Percentiles rank a stretch among this genome's conserved stretches.
phyloP scores from a whole-genome alignment of 495 filamentous ascomycete species.

The Neurospora sp. region DNA sequence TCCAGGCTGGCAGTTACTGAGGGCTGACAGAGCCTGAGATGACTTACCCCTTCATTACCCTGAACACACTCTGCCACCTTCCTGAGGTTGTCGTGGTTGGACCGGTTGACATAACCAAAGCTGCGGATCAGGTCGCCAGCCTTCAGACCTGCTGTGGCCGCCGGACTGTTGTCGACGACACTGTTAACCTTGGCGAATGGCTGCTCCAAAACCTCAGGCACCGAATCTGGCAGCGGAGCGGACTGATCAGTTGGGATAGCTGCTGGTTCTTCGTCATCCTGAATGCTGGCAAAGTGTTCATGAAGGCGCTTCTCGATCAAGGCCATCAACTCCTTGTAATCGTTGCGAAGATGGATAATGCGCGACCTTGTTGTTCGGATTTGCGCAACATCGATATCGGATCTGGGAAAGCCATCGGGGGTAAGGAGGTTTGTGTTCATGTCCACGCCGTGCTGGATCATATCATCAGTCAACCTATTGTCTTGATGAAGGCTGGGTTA shows the following conservation, averaged over 20 bases:
- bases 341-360: constrained; percentile 83
- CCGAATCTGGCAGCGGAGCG: constrained; percentile 20
- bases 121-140: constrained; percentile 71
- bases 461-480: constrained; percentile 8
- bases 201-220: constrained; percentile 40
- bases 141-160: constrained; percentile 71
- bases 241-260: not conserved
- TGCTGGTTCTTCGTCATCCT: constrained; percentile 23
- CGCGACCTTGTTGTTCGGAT: constrained; percentile 84
- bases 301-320: constrained; percentile 75
- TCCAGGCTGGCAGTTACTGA: not conserved
- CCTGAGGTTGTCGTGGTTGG: constrained; percentile 75
- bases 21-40: not conserved
- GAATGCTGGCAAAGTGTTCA: constrained; percentile 54
- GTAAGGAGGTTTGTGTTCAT: constrained; percentile 89
- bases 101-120: constrained; percentile 72
- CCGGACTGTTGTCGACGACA: constrained; percentile 70
- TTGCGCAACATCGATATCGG: constrained; percentile 91
- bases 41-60: constrained; percentile 80
- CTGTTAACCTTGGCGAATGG: constrained; percentile 89
- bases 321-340: constrained; percentile 83
- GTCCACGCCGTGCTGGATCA: constrained; percentile 69
- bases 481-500: not conserved
- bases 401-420: constrained; percentile 84
- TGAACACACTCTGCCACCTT: constrained; percentile 79